Conservation (phyloP, 2,329 filamentous ascomycete species). For the Trichoderma pleuroti region DNA sequence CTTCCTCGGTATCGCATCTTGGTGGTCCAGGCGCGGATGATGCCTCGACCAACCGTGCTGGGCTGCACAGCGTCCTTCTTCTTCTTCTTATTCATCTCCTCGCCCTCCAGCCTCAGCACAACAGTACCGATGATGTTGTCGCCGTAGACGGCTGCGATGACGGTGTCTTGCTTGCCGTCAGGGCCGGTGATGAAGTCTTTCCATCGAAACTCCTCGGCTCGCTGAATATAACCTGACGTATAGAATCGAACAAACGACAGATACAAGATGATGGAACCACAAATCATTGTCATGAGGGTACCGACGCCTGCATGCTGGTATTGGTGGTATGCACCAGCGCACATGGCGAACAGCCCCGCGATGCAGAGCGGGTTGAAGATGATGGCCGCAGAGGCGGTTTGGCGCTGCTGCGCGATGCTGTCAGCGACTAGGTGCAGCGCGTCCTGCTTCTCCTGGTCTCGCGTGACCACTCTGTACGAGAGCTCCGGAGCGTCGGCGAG, state of each 20-base stretch:
- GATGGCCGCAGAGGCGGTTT: conserved; percentile 60
- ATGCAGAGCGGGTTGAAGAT: conserved; percentile 59
- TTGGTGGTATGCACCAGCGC: conserved; percentile 42
- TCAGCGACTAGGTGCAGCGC: conserved; percentile 73
- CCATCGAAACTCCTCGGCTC: conserved; percentile 62
- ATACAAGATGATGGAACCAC: conserved; percentile 59
- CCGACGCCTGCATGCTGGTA: conserved; percentile 36
- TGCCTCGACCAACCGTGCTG: conserved; percentile 52
- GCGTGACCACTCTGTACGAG: conserved; percentile 52
- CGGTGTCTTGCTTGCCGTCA: conserved; percentile 44
- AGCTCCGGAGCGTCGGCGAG: conserved; percentile 53
- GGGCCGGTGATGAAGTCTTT: conserved; percentile 50
- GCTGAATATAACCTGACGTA: conserved; percentile 58
- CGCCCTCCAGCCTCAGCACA: conserved; percentile 59
- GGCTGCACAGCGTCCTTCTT: background rate
- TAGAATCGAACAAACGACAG: conserved; percentile 59
- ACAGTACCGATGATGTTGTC: conserved; percentile 65
- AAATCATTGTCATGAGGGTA: conserved; percentile 51
- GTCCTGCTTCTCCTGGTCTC: conserved; percentile 57
- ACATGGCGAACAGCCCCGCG: conserved; percentile 40
- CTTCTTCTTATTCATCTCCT: background rate
- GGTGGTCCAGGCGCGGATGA: conserved; percentile 80
- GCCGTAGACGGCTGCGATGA: conserved; percentile 64
- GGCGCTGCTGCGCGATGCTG: conserved; percentile 77
- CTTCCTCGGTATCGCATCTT: conserved; percentile 63